Evolutionary conservation across 768 basidiomycete genomes (phyloP).

Genomic region (Lyophyllum decastes): DNA sequence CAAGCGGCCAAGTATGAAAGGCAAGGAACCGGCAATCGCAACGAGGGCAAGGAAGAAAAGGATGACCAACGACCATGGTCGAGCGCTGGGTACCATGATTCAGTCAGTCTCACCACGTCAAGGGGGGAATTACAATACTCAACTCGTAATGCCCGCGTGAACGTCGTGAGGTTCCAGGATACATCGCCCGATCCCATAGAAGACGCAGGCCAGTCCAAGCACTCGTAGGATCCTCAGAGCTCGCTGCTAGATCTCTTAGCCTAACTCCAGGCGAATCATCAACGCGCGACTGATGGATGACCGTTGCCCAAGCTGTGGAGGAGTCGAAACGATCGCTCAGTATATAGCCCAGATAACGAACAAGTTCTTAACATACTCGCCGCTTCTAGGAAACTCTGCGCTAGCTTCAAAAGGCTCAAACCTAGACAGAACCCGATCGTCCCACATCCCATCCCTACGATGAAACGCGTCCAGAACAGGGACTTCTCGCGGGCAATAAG

Average conservation of each 20-base stretch:
- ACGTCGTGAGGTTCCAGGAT: constrained; percentile 33
- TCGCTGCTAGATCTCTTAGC: constrained; percentile 36
- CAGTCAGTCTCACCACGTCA: neutral
- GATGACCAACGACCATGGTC: constrained; percentile 39
- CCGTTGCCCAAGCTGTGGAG: constrained; percentile 41
- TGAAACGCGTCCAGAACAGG: constrained; percentile 42
- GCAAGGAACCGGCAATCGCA: constrained; percentile 24
- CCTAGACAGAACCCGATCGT: constrained; percentile 33
- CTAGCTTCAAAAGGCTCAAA: constrained; percentile 29
- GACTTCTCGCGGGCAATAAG: constrained; percentile 27
- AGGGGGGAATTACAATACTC: constrained; percentile 10
- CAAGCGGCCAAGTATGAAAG: constrained; percentile 39
- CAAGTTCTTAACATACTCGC: constrained; percentile 28
- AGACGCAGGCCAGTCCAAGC: constrained; percentile 30
- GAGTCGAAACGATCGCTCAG: neutral
- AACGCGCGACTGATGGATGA: constrained; percentile 41
- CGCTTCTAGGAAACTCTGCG: constrained; percentile 34
- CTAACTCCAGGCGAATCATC: constrained; percentile 31
- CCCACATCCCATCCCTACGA: constrained; percentile 36
- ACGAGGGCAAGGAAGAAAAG: constrained; percentile 36
- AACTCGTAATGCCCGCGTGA: constrained; percentile 37
- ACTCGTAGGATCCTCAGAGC: constrained; percentile 30
- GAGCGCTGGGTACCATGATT: constrained; percentile 22
- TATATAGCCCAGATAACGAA: neutral
- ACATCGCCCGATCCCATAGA: constrained; percentile 34